A percentile compares a stretch with the other conserved stretches of the same genome.
Conservation (phyloP, 192 early-diverging fungal genomes). For the Coemansia umbellata region DNA sequence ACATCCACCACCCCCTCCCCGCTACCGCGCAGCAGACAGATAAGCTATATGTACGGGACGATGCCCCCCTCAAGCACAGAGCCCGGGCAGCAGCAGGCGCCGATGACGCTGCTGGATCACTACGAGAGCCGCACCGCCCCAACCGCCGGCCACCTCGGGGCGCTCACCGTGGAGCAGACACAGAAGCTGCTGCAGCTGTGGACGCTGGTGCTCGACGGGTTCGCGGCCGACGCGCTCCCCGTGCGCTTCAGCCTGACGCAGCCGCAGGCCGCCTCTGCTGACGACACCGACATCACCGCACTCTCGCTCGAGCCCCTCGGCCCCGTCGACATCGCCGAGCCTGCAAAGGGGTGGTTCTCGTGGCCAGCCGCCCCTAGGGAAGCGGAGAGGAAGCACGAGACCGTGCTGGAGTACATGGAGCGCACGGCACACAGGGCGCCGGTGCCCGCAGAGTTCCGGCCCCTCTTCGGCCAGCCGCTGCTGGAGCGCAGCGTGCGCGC, state of each 20-base stretch:
- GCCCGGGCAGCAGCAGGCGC: background rate
- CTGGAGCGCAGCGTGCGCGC: conserved; percentile 38
- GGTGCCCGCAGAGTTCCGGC: conserved; percentile 14
- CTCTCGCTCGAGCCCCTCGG: conserved; percentile 38
- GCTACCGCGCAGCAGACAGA: too few species aligned
- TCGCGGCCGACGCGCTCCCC: conserved; percentile 14
- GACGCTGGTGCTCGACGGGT: conserved; percentile 36
- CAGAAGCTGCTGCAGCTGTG: conserved; percentile 52
- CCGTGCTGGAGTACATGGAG: conserved; percentile 9
- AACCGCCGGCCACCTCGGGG: conserved; percentile 31
- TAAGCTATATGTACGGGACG: too few species aligned
- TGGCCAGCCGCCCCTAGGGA: background rate
- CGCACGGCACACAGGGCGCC: conserved; percentile 2
- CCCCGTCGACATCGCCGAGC: too few species aligned
- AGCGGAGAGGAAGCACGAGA: conserved; percentile 5
- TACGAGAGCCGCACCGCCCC: conserved; percentile 14
- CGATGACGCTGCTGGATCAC: conserved; percentile 28
- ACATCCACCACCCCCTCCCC: too few species aligned
- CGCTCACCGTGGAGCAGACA: conserved; percentile 33
- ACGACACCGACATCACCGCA: conserved; percentile 3
- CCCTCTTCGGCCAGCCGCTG: conserved; percentile 16
- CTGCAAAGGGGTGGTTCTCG: background rate
- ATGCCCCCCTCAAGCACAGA: too few species aligned
- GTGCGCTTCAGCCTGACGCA: conserved; percentile 10
- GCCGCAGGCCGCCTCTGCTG: background rate